phyloP scores from a whole-genome alignment of 2,329 filamentous ascomycete genomes.

The Trichoderma lentiforme region DNA sequence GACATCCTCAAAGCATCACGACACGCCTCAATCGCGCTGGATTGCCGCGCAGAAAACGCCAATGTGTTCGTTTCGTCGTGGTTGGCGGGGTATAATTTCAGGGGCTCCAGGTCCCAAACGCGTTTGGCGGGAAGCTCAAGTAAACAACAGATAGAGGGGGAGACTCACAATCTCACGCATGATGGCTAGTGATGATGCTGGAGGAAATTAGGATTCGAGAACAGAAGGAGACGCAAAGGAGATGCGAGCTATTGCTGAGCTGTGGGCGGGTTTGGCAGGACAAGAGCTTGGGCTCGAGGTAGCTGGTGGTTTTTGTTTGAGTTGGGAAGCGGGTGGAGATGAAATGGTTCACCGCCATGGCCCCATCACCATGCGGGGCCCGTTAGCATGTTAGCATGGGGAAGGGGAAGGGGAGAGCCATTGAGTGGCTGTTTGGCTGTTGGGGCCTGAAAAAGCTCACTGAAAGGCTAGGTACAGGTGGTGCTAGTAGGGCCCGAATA shows the following conservation, averaged over 20 bases:
- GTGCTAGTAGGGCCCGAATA: neutral
- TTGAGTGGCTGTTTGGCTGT: neutral
- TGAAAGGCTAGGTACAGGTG: neutral
- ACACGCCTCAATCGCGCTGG: neutral
- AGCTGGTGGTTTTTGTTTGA: conserved; percentile 16
- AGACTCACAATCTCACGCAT: conserved; percentile 70
- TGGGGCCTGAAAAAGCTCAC: neutral
- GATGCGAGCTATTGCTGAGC: conserved; percentile 31
- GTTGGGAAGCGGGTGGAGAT: conserved; percentile 12
- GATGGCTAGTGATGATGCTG: conserved; percentile 36
- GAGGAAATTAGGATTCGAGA: conserved; percentile 24
- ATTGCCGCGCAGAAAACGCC: neutral
- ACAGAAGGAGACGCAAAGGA: conserved; percentile 18
- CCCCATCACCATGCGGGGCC: conserved; percentile 16
- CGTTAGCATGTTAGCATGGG: neutral
- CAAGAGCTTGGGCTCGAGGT: conserved; percentile 15
- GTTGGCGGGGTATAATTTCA: conserved; percentile 36
- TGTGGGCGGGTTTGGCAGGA: conserved; percentile 31
- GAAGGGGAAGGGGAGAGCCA: conserved; percentile 7
- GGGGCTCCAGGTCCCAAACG: conserved; percentile 35
- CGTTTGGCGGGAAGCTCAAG: conserved; percentile 31
- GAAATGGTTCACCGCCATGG: conserved; percentile 28
- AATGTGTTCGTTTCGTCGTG: neutral
- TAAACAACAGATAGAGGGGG: neutral
- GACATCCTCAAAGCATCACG: neutral